Evolutionary conservation across 2,329 filamentous ascomycete species (phyloP), one percentile per base, ranked within the genome.

Genomic region (Aspergillus flavus): DNA sequence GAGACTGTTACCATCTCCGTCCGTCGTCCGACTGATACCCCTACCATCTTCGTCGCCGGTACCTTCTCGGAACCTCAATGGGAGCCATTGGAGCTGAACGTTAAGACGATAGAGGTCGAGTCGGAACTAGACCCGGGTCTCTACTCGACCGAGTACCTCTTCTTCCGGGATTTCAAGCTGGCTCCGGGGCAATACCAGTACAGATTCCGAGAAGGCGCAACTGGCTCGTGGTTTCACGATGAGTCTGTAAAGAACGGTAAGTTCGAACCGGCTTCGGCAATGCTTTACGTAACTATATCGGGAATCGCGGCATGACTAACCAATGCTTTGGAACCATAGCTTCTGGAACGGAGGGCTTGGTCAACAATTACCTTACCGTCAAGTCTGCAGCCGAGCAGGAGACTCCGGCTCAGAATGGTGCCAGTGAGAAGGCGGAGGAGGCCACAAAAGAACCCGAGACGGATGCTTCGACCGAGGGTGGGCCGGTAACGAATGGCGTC

Each of bases 11-110:
- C 68, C 57, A 68, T 76, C 63, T 67, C 73, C 46, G 63, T 73
- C 57, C 68, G 68, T 60, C 72, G 72, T 57, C 68, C 70, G 34
- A 66, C 66, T 32, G 66, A 71, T 53, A 66, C 68, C 56, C 72
- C 72, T 26, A 48, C 64, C 45, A 62, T 75, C 61, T 74, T 70
- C 60, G 63, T 75, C 52, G 68, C 68, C 34, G 69, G 67, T 28
- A 68, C 71, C 41, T 73, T 75, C 64, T 70, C 72, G 50, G 66
- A 73, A 10, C 72, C 72, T 53, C 63, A 70, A 26, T 74, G 72
- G 72, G 64, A 72, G 39, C 71, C 68, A 2, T 53, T 73, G 58
- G 68, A 73, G 61, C 66, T 73, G 16, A 67, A 57, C 57, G 62
- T 64, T 39, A 71, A 73, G 59, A 66, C 67, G 16, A 46, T 69